Conservation (phyloP, 225 moss, liverwort and hornwort species). For the Physcomitrellopsis africana region DNA sequence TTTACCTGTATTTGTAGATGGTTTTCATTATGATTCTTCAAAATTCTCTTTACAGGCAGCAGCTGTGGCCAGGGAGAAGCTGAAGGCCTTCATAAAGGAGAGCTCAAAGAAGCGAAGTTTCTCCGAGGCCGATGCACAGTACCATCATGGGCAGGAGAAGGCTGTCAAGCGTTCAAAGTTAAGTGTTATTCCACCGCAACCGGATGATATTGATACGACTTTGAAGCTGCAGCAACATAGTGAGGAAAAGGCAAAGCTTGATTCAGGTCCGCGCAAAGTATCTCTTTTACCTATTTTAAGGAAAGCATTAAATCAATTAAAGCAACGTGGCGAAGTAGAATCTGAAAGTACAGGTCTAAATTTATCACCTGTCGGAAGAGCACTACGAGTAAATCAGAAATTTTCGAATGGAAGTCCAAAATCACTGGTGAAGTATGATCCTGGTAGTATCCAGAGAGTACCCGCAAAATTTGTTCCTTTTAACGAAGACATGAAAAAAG, state of each 20-base stretch:
- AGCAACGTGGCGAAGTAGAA: conserved; percentile 26
- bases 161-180: conserved; percentile 15
- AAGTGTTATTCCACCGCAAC: conserved; percentile 12
- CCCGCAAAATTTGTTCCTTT: conserved; percentile 6
- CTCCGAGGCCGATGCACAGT: conserved; percentile 13
- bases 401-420: conserved; percentile 23
- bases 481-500: background rate
- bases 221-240: conserved; percentile 26
- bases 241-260: conserved; percentile 31
- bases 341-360: conserved; percentile 25
- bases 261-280: conserved; percentile 10
- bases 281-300: conserved; percentile 23
- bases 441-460: conserved; percentile 19
- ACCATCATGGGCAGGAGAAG: conserved; percentile 14
- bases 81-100: conserved; percentile 43
- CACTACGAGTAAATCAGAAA: conserved; percentile 22
- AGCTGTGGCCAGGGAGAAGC: conserved; percentile 44
- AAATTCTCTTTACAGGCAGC: conserved; percentile 36
- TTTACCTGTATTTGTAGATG: background rate
- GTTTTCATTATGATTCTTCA: conserved; percentile 6
- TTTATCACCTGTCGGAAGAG: conserved; percentile 22
- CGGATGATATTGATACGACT: conserved; percentile 23
- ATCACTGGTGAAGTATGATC: conserved; percentile 22
- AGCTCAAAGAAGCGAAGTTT: conserved; percentile 23
- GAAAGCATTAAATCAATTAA: background rate